Conservation (phyloP, 2,329 filamentous ascomycete genomes). For the Apiospora marii region DNA sequence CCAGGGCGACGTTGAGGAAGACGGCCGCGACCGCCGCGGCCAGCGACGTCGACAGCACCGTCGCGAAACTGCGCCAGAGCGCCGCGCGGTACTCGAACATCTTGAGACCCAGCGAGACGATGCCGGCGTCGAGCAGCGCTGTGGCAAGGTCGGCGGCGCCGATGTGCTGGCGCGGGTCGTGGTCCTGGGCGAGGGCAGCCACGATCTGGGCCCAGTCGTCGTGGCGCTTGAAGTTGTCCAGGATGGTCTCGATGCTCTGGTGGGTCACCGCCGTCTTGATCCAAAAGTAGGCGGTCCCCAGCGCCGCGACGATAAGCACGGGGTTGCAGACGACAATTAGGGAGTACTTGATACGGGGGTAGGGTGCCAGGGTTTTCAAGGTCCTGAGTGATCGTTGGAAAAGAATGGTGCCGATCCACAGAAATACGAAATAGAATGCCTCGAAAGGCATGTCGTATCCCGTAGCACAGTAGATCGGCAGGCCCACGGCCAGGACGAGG, state of each 20-base stretch:
- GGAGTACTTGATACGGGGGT: conserved; percentile 30
- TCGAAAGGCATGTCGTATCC: conserved; percentile 40
- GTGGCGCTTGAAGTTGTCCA: conserved; percentile 38
- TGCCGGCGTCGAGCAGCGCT: conserved; percentile 42
- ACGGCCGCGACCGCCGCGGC: conserved; percentile 36
- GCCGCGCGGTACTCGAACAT: conserved; percentile 45
- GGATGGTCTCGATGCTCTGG: conserved; percentile 31
- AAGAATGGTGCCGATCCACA: conserved; percentile 40
- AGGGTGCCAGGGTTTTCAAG: conserved; percentile 31
- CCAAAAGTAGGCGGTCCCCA: conserved; percentile 42
- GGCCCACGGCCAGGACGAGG: conserved; percentile 36
- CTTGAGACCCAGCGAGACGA: conserved; percentile 43
- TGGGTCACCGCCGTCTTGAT: conserved; percentile 35
- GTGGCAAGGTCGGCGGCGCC: conserved; percentile 42
- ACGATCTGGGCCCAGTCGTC: conserved; percentile 37
- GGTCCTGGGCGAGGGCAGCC: conserved; percentile 29
- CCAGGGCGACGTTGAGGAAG: conserved; percentile 41
- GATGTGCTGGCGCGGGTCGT: conserved; percentile 32
- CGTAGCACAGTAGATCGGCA: conserved; percentile 38
- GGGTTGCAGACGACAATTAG: conserved; percentile 40
- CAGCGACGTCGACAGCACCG: conserved; percentile 39
- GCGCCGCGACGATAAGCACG: conserved; percentile 37
- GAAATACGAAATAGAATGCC: conserved; percentile 36
- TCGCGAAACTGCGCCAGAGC: conserved; percentile 37
- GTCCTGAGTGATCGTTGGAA: conserved; percentile 37